Base-by-base conservation (phyloP, 176 grass and related monocot genomes). In the Oryza coarctata region DNA sequence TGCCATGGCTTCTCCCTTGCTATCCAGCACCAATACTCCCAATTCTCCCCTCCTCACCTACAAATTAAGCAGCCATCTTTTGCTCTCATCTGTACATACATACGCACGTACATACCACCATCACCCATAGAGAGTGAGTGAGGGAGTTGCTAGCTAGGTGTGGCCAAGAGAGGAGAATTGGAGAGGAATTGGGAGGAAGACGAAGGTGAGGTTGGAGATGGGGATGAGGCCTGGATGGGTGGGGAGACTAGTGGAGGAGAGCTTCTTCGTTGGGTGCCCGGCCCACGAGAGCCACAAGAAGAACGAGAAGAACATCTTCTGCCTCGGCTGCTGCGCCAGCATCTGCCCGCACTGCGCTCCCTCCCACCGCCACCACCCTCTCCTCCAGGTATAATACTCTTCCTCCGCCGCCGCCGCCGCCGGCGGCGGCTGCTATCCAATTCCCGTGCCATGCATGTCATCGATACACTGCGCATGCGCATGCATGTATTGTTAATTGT, bases 221-320 rank as follows among this genome's bases (percentile, higher is more conserved):
- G 68, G 70, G 78, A 79, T 84, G 91, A 60, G 81, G 84, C 90
- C 90, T 0, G 93, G 89, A 0, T 94, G 95, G 95, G 70, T 94
- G 15, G 90, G 93, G 1, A 61, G 71, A 0, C 76, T 98, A 69
- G 86, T 98, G 77, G 92, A 92, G 82, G 95, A 89, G 90, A 92
- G 77, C 79, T 98, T 98, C 90, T 98, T 98, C 88, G 90, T 90
- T 40, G 84, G 70, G 15, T 98, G 95, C 80, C 70, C 22, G 32
- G 82, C 83, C 27, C 95, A 98, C 83, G 82, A 82, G 74, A 76
- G 82, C 71, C 69, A 62, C 35, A 98, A 94, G 95, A 98, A 86
- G 91, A 98, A 98, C 85, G 95, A 98, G 84, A 98, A 94, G 92
- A 98, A 98, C 90, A 93, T 98, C 86, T 98, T 98, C 77, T 98